Evolutionary conservation across 208 protist genomes (phyloP).

Genomic region (Acanthamoeba divionensis): DNA sequence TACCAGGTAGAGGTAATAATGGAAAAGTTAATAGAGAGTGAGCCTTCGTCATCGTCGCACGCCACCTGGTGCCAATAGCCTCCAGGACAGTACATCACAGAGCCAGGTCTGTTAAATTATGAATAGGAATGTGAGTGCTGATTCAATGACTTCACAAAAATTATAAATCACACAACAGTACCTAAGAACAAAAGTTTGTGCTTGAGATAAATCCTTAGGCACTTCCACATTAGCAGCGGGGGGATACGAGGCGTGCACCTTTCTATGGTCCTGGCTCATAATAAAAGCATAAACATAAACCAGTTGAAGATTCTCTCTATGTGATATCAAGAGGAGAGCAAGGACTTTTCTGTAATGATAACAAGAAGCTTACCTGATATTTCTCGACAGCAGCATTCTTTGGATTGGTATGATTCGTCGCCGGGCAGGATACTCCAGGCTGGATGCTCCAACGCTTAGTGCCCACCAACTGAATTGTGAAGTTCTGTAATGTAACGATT

Average conservation of each 20-base stretch:
- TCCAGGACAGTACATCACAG: constrained; percentile 4
- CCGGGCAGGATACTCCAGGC: background rate
- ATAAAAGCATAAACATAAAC: background rate
- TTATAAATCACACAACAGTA: background rate
- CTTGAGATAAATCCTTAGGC: background rate
- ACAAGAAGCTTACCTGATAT: background rate
- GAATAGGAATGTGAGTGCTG: background rate
- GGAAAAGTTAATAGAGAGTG: constrained; percentile 33
- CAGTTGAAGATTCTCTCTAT: background rate
- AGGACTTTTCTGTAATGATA: too few relatives aligned
- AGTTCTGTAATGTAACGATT: background rate
- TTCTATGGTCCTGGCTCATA: background rate
- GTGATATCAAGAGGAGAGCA: background rate
- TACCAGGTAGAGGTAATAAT: background rate
- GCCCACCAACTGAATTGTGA: background rate
- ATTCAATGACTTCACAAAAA: background rate
- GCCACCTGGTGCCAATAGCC: constrained; percentile 37
- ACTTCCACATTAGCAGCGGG: background rate
- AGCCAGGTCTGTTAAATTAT: background rate
- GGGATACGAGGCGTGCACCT: constrained; percentile 22
- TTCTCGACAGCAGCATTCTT: constrained; percentile 7
- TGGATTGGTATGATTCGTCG: constrained; percentile 23
- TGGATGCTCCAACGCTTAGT: constrained; percentile 2
- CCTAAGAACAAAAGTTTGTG: background rate
- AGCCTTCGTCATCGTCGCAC: constrained; percentile 7